Base-by-base conservation (phyloP, 2,329 filamentous ascomycete species). In the Sordariomycetes sp. region DNA sequence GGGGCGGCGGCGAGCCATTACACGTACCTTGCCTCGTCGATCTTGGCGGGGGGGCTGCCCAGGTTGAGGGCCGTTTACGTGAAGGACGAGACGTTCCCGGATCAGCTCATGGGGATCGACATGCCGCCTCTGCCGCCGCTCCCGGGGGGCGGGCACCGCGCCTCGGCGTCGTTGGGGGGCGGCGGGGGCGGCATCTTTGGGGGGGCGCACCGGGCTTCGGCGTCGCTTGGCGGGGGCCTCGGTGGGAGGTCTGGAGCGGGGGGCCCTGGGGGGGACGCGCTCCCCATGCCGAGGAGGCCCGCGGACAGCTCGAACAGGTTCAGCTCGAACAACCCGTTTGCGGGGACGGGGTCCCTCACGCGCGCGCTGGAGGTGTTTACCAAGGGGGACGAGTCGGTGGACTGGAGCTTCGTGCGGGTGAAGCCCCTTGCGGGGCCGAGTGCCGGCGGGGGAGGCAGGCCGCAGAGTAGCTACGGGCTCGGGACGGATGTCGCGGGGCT, bases 81-180 rank as follows among this genome's bases (percentile, higher is more conserved):
- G 20, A 86, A 89, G 55, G 90, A 96, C 64, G 81, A 86, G 28
- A 77, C 81, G 54, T 96, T 97, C 67, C 85, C 90, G 1, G 89
- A 95, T 62, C 79, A 85, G 12, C 80, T 96, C 6, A 78, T 90
- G 51, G 76, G 75, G 15, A 84, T 84, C 1, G 86, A 88, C 2
- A 72, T 84, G 1, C 87, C 86, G 1, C 86, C 89, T 1, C 75
- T 69, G 35, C 72, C 73, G 1, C 66, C 68, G 8, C 76, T 72
- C 57, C 45, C 45, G 10, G 45, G 45, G n/a, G 5, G 10, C n/a
- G 17, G 45, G 5, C 39, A 45, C 39, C 39, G 39, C 2, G 6
- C 15, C 15, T 45, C 39, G 13, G 71, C 69, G 20, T 66, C 68
- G 10, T 76, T 72, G 56, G 71, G 69, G 17, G 70, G 69, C 2